phyloP scores from a whole-genome alignment of 2,329 filamentous ascomycete genomes.

The Dactylellina sp. region DNA sequence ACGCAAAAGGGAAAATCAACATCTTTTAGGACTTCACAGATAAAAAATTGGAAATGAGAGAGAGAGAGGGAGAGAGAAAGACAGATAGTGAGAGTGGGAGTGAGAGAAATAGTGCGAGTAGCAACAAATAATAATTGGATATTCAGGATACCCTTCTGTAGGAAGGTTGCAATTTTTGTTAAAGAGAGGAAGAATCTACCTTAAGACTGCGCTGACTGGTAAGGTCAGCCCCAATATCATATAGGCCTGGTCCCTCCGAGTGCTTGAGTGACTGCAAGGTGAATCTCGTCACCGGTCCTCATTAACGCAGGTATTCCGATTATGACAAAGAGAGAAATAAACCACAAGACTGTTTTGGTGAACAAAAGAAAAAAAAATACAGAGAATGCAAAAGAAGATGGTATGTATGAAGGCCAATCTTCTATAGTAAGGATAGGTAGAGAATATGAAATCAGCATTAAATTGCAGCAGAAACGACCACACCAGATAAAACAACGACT shows the following conservation, averaged over 20 bases:
- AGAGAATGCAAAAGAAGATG: conserved; percentile 34
- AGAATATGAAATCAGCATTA: conserved; percentile 35
- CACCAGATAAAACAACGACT: conserved; percentile 42
- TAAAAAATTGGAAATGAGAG: conserved; percentile 5
- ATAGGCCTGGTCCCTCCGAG: conserved; percentile 8
- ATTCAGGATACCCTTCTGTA: conserved; percentile 43
- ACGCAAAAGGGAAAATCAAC: conserved; percentile 12
- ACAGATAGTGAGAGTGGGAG: too few relatives aligned
- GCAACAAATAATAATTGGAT: conserved; percentile 19
- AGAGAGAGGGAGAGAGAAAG: background rate
- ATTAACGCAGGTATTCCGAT: conserved; percentile 46
- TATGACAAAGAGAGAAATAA: conserved; percentile 30
- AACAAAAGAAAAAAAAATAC: conserved; percentile 28
- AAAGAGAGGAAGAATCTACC: conserved; percentile 30
- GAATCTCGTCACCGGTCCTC: conserved; percentile 55
- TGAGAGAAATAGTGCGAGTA: background rate
- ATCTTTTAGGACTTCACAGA: conserved; percentile 42
- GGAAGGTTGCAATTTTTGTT: conserved; percentile 29
- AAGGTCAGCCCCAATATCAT: conserved; percentile 4
- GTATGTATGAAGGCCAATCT: conserved; percentile 27
- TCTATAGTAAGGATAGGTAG: conserved; percentile 48
- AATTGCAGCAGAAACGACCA: conserved; percentile 48
- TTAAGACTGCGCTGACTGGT: conserved; percentile 2
- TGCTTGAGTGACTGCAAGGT: conserved; percentile 38
- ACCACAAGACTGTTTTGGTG: conserved; percentile 21